Base-by-base conservation (phyloP, 176 grass and related monocot genomes). In the Miscanthus lutarioriparius region DNA sequence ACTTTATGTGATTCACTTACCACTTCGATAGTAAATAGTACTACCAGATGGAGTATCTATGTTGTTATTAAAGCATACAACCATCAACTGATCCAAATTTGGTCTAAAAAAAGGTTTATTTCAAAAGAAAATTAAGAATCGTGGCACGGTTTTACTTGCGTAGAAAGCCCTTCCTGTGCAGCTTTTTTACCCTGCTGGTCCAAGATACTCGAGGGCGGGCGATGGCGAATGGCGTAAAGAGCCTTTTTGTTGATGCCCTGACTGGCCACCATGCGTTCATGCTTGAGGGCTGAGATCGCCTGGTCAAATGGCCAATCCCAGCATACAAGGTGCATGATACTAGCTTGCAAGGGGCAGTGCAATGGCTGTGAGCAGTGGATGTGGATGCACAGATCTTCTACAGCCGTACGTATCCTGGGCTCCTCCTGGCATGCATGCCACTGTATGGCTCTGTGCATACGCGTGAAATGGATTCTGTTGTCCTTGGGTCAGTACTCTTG, bases 281-380 rank as follows among this genome's bases (percentile, higher is more conserved):
- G 67, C 72, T 82, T 27, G 63, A 76, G 73, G 33, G 25, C 44
- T 82, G 45, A 81, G 85, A 67, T 67, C 85, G 82, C 44, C 72
- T 71, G 48, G 79, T 86, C 88, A 90, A 86, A 25, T 59, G 56
- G 56, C 23, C 26, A 28, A 28, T 38, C 26, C 49, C 25, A 66
- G 20, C 19, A 17, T 73, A 35, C 67, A 83, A 77, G 66, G 49
- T 4, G 36, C 79, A 40, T 90, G 66, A 90, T 47, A 76, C 51
- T 78, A 56, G 88, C 44, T 78, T 66, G 88, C 44, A 73, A 58
- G 22, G 44, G 14, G 44, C 44, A 47, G 2, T 64, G 88, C 35
- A 77, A 36, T 22, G 54, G 27, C 54, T 72, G 41, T 48, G 67
- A 35, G 53, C 78, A 86, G 64, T 17, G 12, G 40, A 67, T 67